Conservation (phyloP, 148 eudicot species). For the Pharnaceum exiguum region DNA sequence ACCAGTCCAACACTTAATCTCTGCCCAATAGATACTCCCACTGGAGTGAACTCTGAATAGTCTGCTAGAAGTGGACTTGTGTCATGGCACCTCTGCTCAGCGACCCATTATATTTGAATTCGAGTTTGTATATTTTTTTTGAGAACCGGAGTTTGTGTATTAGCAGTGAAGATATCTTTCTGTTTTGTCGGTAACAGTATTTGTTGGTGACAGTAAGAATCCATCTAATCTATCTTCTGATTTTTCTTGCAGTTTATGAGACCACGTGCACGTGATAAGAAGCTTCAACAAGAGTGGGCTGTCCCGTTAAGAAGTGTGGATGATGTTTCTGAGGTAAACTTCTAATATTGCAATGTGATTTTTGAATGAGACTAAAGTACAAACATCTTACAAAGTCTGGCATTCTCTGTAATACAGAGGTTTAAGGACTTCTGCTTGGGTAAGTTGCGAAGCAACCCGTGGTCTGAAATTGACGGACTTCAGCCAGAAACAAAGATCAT, state of each 20-base stretch:
- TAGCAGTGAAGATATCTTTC: background rate
- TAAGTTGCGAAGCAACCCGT: slow-evolving; percentile 77
- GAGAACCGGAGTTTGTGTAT: too few species aligned
- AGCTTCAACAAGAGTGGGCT: slow-evolving; percentile 86
- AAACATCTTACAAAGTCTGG: background rate
- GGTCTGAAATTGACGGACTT: slow-evolving; percentile 97
- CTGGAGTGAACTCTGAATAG: too few species aligned
- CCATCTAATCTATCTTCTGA: slow-evolving; percentile 6
- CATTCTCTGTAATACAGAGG: slow-evolving; percentile 41
- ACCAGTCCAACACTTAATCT: too few species aligned
- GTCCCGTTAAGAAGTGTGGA: slow-evolving; percentile 66
- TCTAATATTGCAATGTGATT: background rate
- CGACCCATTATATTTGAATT: too few species aligned
- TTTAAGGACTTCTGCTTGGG: slow-evolving; percentile 78
- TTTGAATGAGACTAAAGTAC: background rate
- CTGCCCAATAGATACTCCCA: too few species aligned
- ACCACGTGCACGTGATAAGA: slow-evolving; percentile 83
- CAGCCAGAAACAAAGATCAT: slow-evolving; percentile 95
- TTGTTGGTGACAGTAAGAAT: background rate
- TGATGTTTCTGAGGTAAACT: slow-evolving; percentile 67
- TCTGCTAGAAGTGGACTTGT: too few species aligned
- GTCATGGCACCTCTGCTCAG: too few species aligned
- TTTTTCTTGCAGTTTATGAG: slow-evolving; percentile 67
- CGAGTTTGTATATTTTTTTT: too few species aligned
- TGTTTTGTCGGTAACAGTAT: background rate